Percentiles rank a stretch among this genome's conserved stretches.
These are phyloP conservation scores for Nidula microcarpa DNA, from an alignment of 768 basidiomycete species.

Conservation along the genomic window DNA sequence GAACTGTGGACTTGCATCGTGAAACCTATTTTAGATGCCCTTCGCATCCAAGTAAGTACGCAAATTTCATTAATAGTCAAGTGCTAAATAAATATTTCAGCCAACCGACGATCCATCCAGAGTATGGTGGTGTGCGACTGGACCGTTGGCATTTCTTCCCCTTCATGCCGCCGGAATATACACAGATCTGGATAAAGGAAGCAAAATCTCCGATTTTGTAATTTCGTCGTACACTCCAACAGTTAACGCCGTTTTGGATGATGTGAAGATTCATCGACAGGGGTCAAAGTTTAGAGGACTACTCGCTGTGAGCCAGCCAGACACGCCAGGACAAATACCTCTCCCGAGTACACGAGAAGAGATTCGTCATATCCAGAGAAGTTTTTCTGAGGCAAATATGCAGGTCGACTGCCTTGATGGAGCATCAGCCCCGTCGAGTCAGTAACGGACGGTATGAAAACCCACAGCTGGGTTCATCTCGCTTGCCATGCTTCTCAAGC, in stretches of 20 bases:
- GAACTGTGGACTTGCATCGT: constrained; percentile 8
- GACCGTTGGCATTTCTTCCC: constrained; percentile 21
- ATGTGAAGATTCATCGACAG: neutral
- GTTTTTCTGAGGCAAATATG: neutral
- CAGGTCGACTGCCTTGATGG: constrained; percentile 14
- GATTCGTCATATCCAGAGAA: no score
- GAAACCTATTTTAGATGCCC: constrained; percentile 8
- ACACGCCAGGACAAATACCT: neutral
- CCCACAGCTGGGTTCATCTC: constrained; percentile 20
- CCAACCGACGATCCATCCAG: constrained; percentile 3
- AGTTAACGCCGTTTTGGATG: constrained; percentile 4
- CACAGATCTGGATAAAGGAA: neutral
- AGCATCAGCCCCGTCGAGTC: constrained; percentile 3
- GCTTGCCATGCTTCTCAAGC: constrained; percentile 28
- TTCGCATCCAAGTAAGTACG: constrained; percentile 1
- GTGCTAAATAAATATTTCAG: neutral
- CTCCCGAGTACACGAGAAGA: no score
- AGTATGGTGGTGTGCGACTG: constrained; percentile 28
- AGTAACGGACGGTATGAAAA: constrained; percentile 9
- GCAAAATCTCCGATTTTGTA: constrained; percentile 7
- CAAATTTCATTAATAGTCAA: neutral
- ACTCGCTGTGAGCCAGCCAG: constrained; percentile 2
- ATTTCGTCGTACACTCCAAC: constrained; percentile 14
- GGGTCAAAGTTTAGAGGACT: no score
- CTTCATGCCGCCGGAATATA: constrained; percentile 29